Base-by-base conservation (phyloP, 1,284 basidiomycete genomes). In the Afroboletus lepidellus region DNA sequence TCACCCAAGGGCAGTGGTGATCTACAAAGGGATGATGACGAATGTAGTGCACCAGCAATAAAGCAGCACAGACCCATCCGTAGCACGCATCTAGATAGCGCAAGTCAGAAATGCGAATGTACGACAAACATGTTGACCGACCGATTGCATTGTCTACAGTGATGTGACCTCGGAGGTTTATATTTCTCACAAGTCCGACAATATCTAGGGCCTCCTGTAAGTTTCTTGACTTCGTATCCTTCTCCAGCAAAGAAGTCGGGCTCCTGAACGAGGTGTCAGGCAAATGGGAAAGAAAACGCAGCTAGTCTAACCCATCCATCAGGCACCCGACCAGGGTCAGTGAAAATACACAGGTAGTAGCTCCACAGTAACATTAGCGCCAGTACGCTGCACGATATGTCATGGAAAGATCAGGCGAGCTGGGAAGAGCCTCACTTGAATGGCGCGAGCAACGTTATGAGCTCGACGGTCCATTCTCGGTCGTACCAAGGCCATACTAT, bases 401-500 rank as follows among this genome's bases (percentile, higher is more conserved):
- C 32, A 54, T 42, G 39, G 50, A 47, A 47, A 53, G 45, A 52
- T 50, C 48, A 36, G 13, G 46, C 44, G 27, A 43, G 27, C 6
- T 45, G 29, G n/a, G 39, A 34, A 23, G 30, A 11, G 24, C 36
- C 89, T 63, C 66, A 93, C 91, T 98, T 96, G 86, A 97, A 96
- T 1, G 94, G 93, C 1, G 84, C 60, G 11, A 98, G 79, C 7
- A 95, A 76, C 30, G 72, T 73, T 33, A 93, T 61, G 25, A 96
- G 81, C 55, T 91, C 84, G 21, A 87, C 69, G 8, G 89, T 87
- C 55, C 89, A 59, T 45, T 70, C 84, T 32, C 78, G 69, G 41
- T 90, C 88, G 63, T 94, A 94, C 90, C 90, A 94, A 36, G 93
- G 93, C 88, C 90, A 92, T 69, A 95, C 84, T 58, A 97, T 77